Evolutionary conservation across 1,284 basidiomycete species (phyloP).

Genomic region (Cryptococcus maquisensis): DNA sequence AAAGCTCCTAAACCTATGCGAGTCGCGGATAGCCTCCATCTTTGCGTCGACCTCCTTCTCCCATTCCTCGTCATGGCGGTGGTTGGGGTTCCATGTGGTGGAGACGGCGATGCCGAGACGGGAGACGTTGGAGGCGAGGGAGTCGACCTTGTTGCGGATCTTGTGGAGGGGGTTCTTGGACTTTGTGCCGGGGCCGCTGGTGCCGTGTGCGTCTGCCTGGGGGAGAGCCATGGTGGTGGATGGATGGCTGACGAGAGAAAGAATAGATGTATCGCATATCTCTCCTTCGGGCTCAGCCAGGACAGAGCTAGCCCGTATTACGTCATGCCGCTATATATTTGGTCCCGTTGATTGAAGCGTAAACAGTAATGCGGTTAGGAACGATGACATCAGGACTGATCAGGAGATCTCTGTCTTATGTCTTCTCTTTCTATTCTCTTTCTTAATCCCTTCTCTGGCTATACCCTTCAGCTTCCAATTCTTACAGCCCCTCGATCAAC

Average conservation of each 20-base stretch:
- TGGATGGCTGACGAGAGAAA: background rate
- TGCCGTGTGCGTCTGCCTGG: constrained; percentile 17
- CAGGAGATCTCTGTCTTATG: too few species aligned
- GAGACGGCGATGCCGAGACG: constrained; percentile 34
- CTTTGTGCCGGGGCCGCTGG: background rate
- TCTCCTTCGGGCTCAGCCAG: too few species aligned
- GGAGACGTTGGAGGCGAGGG: constrained; percentile 31
- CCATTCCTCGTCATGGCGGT: constrained; percentile 63
- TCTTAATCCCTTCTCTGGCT: too few species aligned
- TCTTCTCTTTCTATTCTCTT: too few species aligned
- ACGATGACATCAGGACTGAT: too few species aligned
- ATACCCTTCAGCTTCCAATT: too few species aligned
- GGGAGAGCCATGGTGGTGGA: constrained; percentile 22
- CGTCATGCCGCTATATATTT: too few species aligned
- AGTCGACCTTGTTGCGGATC: constrained; percentile 35
- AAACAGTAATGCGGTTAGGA: too few species aligned
- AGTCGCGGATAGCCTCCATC: constrained; percentile 64
- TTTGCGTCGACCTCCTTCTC: constrained; percentile 65
- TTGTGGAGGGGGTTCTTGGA: constrained; percentile 16
- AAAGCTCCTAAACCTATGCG: constrained; percentile 81
- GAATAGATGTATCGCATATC: too few species aligned
- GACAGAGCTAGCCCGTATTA: too few species aligned
- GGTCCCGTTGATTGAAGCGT: too few species aligned
- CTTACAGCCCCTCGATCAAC: too few species aligned
- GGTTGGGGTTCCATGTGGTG: constrained; percentile 50